Evolutionary conservation across 202 grass and related monocot species (phyloP).

Genomic region (Digitaria exilis): DNA sequence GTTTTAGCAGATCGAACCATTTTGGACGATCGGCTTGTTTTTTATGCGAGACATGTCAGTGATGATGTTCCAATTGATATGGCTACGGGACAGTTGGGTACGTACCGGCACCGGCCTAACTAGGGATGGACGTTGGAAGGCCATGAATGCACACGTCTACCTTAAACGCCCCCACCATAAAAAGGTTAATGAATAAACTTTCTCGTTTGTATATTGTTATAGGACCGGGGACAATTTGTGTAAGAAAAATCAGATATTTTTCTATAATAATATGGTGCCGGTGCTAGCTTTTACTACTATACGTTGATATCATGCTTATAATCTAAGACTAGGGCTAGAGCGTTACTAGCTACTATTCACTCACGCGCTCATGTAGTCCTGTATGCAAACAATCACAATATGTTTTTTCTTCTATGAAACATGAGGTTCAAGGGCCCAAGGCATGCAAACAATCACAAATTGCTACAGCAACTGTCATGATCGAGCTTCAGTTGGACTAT

Average conservation of each 20-base stretch:
- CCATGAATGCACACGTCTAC: neutral
- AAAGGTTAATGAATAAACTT: neutral
- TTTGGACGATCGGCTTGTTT: neutral
- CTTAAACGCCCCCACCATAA: neutral
- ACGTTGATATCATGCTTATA: neutral
- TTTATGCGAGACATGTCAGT: neutral
- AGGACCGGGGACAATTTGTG: neutral
- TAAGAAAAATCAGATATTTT: neutral
- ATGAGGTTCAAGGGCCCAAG: too few species aligned
- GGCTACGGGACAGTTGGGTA: neutral
- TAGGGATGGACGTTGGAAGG: neutral
- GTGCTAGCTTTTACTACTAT: neutral
- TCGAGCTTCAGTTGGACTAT: neutral
- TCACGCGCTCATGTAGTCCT: neutral
- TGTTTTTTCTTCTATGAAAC: neutral
- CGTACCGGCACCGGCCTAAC: neutral
- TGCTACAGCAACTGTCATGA: neutral
- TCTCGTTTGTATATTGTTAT: neutral
- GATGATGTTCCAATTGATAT: neutral
- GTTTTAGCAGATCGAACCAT: neutral
- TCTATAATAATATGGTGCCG: neutral
- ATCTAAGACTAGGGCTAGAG: neutral
- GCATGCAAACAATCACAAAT: neutral
- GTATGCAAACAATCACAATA: neutral
- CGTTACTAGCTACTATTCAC: neutral